These are phyloP conservation scores for Tubosaeta sp. DNA, from an alignment of 768 basidiomycete species.

Conservation along the genomic window DNA sequence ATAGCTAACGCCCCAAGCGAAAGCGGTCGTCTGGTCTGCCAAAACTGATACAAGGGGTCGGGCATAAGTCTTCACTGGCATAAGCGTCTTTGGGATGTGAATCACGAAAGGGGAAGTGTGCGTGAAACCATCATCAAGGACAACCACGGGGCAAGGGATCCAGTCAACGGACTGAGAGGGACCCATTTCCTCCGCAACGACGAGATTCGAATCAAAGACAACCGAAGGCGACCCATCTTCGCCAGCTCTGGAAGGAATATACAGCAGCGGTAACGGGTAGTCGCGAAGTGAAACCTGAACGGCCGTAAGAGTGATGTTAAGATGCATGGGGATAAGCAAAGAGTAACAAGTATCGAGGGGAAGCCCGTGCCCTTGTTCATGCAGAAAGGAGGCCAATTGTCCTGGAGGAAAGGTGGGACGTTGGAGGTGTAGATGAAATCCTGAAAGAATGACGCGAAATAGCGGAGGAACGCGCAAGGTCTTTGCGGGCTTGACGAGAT, in stretches of 20 bases:
- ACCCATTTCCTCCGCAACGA: constrained; percentile 86
- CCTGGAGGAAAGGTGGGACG: constrained; percentile 56
- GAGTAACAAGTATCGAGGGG: constrained; percentile 70
- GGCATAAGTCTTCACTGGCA: constrained; percentile 93
- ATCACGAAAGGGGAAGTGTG: constrained; percentile 54
- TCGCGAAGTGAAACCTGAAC: constrained; percentile 69
- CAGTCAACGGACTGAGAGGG: constrained; percentile 62
- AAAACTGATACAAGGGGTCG: constrained; percentile 64
- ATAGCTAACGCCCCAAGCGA: constrained; percentile 90
- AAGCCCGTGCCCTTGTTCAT: constrained; percentile 62
- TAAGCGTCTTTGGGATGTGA: constrained; percentile 81
- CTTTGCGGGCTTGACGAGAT: constrained; percentile 40
- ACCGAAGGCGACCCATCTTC: constrained; percentile 41
- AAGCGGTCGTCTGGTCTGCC: constrained; percentile 61
- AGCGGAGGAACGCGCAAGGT: constrained; percentile 53
- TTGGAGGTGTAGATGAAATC: constrained; percentile 52
- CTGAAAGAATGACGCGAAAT: constrained; percentile 58
- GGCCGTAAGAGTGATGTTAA: constrained; percentile 63
- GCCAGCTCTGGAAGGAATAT: constrained; percentile 50
- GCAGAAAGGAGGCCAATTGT: constrained; percentile 58
- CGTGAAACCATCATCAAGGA: constrained; percentile 47
- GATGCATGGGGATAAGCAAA: constrained; percentile 77
- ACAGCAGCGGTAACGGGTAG: constrained; percentile 83
- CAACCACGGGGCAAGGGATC: constrained; percentile 63
- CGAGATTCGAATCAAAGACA: constrained; percentile 70